Evolutionary conservation across 306 rosid species (phyloP), one percentile per base, ranked within the genome.

Genomic region (Aeschynomene evenia): DNA sequence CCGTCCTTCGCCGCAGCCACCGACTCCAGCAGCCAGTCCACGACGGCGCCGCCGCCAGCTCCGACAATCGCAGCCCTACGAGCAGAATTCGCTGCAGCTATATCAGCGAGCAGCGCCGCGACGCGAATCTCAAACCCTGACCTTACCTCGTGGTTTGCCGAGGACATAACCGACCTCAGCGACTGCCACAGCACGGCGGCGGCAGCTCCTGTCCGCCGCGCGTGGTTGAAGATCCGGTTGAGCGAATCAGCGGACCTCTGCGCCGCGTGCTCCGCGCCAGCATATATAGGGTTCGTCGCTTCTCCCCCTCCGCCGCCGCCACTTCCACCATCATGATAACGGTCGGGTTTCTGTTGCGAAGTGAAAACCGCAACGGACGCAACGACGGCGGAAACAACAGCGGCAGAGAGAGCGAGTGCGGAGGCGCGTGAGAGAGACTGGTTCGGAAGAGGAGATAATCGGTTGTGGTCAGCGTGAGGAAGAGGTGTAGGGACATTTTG

Each of bases 41-140:
- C 89, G 4, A 94, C 99, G 23, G 89, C 97, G 12, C 99, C 99
- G 0, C 92, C 87, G 2, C 97, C 99, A 0, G 97, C 97, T 1
- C 95, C 91, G 4, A 94, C 99, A 22, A 94, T 76, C 22, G 99
- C 95, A 6, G 88, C 88, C 83, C 96, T 87, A 2, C 99, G 90
- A 13, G 75, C 61, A 2, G 84, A 89, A 78, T 87, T 94, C 22
- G 97, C 99, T 0, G 95, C 89, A 3, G 90, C 76, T 10, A 94
- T 94, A 26, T 94, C 99, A 0, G 96, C 97, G 1, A 94, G 95
- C 72, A 94, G 63, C 4, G 97, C 90, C 52, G 97, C 97, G 1
- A 94, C 99, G 19, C 95, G 85, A 51, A 94, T 89, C 85, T 91
- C 95, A 68, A 94, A 94, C 10, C 99, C 97, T 4, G 92, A 87